Percentiles rank a stretch among this genome's conserved stretches.
Evolutionary conservation across 2,329 filamentous ascomycete genomes (phyloP).

Genomic region (Passalora sequoiae): DNA sequence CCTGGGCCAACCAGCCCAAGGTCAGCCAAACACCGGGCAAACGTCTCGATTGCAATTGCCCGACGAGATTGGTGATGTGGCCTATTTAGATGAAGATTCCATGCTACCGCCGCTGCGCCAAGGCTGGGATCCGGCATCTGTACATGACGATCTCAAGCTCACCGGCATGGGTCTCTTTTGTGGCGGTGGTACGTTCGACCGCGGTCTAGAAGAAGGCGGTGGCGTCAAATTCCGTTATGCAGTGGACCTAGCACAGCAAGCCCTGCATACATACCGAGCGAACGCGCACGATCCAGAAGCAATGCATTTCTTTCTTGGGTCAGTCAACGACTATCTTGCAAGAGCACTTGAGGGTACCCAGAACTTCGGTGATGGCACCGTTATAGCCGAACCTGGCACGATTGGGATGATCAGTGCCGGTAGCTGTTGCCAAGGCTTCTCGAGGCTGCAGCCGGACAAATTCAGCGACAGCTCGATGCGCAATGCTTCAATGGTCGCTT

Average conservation of each 20-base stretch:
- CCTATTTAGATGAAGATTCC: not conserved
- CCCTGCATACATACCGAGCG: conserved; percentile 69
- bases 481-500: conserved; percentile 72
- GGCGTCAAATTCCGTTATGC: conserved; percentile 61
- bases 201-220: conserved; percentile 68
- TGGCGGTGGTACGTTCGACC: conserved; percentile 71
- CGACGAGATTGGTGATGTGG: not conserved
- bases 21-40: too few species aligned
- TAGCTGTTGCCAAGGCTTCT: conserved; percentile 75
- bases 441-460: conserved; percentile 55
- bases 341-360: conserved; percentile 49
- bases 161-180: conserved; percentile 67
- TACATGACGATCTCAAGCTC: conserved; percentile 8
- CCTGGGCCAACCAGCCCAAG: too few species aligned
- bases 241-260: conserved; percentile 60
- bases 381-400: conserved; percentile 57
- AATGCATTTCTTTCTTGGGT: conserved; percentile 60
- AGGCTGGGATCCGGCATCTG: conserved; percentile 37
- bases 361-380: conserved; percentile 32
- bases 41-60: not conserved
- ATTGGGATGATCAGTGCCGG: conserved; percentile 68
- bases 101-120: conserved; percentile 18
- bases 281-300: conserved; percentile 48
- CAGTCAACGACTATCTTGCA: conserved; percentile 63
- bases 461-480: conserved; percentile 53